Evolutionary conservation across 139 green algal genomes (phyloP).

Genomic region (Chlorella sp.): DNA sequence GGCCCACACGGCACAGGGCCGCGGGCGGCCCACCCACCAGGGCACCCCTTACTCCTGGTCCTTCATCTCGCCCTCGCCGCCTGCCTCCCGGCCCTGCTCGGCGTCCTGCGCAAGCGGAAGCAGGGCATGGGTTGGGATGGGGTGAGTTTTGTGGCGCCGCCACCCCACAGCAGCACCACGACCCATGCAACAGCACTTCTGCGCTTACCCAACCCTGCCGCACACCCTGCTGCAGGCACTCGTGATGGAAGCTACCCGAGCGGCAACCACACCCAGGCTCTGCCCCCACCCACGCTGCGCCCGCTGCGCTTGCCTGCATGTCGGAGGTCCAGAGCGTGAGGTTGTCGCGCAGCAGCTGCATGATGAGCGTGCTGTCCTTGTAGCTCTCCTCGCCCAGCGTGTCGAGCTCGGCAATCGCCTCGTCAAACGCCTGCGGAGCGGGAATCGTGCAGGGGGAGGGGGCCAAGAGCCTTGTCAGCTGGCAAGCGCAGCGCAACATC

Average conservation of each 20-base stretch:
- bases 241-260: no score
- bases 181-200: no score
- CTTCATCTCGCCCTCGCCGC: slow-evolving; percentile 48
- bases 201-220: no score
- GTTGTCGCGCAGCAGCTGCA: slow-evolving; percentile 99
- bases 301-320: slow-evolving; percentile 81
- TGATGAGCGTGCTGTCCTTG: slow-evolving; percentile 99
- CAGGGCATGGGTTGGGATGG: no score
- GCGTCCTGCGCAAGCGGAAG: slow-evolving; percentile 78
- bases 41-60: slow-evolving; percentile 33
- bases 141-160: no score
- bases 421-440: slow-evolving; percentile 95
- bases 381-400: slow-evolving; percentile 98
- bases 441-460: no score
- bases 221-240: no score
- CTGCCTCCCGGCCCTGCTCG: slow-evolving; percentile 34
- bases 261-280: no score
- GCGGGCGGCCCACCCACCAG: neutral
- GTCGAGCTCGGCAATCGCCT: slow-evolving; percentile 98
- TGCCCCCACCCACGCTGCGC: no score
- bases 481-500: no score
- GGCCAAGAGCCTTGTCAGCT: no score
- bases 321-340: slow-evolving; percentile 99
- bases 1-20: neutral
- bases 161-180: no score